Conservation (phyloP, 2,329 filamentous ascomycete species). For the Beauveria australis region DNA sequence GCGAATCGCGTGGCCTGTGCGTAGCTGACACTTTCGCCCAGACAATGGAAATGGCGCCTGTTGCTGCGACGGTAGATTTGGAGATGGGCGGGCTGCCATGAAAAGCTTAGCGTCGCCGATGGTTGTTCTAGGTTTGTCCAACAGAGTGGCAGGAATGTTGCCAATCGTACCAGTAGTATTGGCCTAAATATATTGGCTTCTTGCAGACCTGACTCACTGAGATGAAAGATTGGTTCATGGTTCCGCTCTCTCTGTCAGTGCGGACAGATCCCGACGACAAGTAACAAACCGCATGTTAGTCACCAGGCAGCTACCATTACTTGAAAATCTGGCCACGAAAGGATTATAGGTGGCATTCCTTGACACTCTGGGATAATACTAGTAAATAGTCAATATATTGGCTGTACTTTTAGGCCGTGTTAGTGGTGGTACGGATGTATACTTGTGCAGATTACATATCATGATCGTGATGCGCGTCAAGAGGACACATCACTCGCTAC, state of each 20-base stretch:
- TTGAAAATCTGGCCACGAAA: background rate
- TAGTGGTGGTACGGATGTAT: background rate
- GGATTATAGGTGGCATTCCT: background rate
- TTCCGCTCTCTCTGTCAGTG: background rate
- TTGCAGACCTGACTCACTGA: no score
- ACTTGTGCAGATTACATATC: background rate
- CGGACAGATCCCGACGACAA: background rate
- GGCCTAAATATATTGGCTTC: no score
- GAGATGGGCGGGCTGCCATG: background rate
- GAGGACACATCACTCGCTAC: background rate
- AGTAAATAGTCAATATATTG: background rate
- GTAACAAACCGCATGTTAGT: no score
- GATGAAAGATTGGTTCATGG: no score
- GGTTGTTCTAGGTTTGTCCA: background rate
- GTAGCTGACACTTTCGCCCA: background rate
- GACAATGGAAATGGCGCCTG: conserved; percentile 5
- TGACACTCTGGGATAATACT: no score
- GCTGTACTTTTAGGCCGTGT: background rate
- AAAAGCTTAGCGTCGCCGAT: background rate
- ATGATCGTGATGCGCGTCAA: background rate
- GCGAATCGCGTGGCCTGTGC: conserved; percentile 3
- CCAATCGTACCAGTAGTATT: no score
- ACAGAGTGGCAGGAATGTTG: background rate
- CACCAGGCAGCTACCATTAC: background rate
- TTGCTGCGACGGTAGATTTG: conserved; percentile 7